Base-by-base conservation (phyloP, 805 yeast species). In the Schwanniomyces occidentalis region DNA sequence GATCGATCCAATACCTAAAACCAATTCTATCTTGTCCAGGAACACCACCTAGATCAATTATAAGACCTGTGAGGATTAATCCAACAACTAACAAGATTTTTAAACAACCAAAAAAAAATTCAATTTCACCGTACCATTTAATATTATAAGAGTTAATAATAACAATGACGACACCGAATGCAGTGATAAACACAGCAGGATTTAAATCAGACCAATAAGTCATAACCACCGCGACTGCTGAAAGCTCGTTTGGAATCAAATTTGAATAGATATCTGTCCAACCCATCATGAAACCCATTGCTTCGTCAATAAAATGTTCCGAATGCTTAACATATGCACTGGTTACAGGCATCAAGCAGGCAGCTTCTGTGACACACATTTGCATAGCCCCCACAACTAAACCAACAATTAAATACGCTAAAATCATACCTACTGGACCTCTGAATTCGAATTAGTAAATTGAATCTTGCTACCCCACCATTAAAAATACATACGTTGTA, bases 341-440 rank as follows among this genome's bases (percentile, higher is more conserved):
- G 6, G 71, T 58, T 2, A 56, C 56, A 1, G 73, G 72, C 57
- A 63, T 55, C 16, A 67, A 53, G 30, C 63, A 48, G 3, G 65
- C 54, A 26, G 55, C 48, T 48, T 68, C 72, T 13, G 71, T 62
- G 20, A 69, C 62, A 21, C 64, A 57, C 43, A 70, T 48, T 37
- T 71, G 66, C 37, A 62, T 65, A 22, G 64, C 34, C 32, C 72
- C 71, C 8, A 56, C 60, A 8, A 52, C 63, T 4, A 52, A 40
- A 16, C 80, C 82, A 40, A 77, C 68, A 35, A 78, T 52, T 5
- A 63, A 40, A 43, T 71, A 78, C 31, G 75, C 69, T 27, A 78
- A 58, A 28, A 78, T 54, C 49, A 77, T 53, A 3, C 80, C 68
- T 3, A 73, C 77, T 9, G 48, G 49, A 6, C 57, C 57, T 16